Conservation (phyloP, 1,284 basidiomycete genomes). For the Thelephora terrestris region DNA sequence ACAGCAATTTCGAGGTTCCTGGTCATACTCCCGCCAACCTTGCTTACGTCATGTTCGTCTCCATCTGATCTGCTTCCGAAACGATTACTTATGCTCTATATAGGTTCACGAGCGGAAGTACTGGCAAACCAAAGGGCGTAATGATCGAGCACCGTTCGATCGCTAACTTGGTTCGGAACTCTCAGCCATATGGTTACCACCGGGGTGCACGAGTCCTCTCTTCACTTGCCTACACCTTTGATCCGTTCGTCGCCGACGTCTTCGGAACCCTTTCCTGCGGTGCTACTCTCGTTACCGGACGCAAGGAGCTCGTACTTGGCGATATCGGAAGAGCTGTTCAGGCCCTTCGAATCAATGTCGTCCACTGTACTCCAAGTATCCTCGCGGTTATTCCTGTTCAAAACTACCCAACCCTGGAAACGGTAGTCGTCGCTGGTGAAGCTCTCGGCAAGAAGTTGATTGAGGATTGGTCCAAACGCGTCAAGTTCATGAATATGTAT, state of each 20-base stretch:
- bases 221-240: constrained; percentile 21
- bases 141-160: constrained; percentile 24
- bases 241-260: constrained; percentile 20
- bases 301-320: too few species aligned
- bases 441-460: constrained; percentile 21
- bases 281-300: constrained; percentile 21
- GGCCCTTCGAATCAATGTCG: too few species aligned
- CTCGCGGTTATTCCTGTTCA: too few species aligned
- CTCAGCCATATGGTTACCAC: constrained; percentile 16
- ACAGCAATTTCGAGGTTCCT: constrained; percentile 6
- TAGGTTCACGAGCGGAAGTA: constrained; percentile 12
- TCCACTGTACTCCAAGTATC: too few species aligned
- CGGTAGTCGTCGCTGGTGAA: constrained; percentile 20
- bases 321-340: too few species aligned
- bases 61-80: not conserved
- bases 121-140: constrained; percentile 16
- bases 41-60: constrained; percentile 19
- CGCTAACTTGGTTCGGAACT: constrained; percentile 19
- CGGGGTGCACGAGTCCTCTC: constrained; percentile 19
- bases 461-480: constrained; percentile 20
- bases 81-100: not conserved
- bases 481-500: too few species aligned
- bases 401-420: too few species aligned
- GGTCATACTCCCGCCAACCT: constrained; percentile 16
- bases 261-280: constrained; percentile 19